These are phyloP conservation scores for Aspergillus funiculosus DNA, from an alignment of 495 filamentous ascomycete species.

Conservation along the genomic window DNA sequence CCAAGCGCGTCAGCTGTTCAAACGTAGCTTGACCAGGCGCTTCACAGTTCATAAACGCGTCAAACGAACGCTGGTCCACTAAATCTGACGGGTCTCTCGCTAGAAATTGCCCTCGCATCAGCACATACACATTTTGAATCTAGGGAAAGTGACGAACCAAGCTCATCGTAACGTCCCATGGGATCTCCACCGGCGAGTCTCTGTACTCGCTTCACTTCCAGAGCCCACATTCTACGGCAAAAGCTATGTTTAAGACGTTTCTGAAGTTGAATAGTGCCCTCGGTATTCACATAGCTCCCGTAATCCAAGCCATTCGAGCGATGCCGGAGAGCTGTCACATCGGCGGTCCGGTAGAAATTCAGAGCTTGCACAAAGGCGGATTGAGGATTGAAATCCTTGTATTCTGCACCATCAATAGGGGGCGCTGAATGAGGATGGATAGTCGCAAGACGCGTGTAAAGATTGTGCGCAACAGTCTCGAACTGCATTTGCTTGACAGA, in stretches of 20 bases:
- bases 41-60: conserved; percentile 46
- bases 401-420: conserved; percentile 36
- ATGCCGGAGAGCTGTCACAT: conserved; percentile 29
- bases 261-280: conserved; percentile 38
- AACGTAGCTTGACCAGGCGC: conserved; percentile 31
- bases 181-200: conserved; percentile 38
- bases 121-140: not conserved
- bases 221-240: conserved; percentile 37
- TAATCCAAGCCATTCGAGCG: conserved; percentile 33
- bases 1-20: conserved; percentile 37
- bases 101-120: conserved; percentile 15
- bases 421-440: conserved; percentile 47
- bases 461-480: conserved; percentile 52
- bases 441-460: conserved; percentile 53
- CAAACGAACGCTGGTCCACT: conserved; percentile 32
- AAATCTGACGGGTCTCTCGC: conserved; percentile 27
- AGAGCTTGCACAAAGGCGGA: conserved; percentile 37
- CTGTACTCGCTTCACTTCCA: conserved; percentile 38
- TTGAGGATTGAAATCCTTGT: conserved; percentile 42
- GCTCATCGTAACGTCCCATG: conserved; percentile 30
- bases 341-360: conserved; percentile 36
- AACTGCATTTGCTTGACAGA: conserved; percentile 58
- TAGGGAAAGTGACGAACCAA: conserved; percentile 26
- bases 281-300: conserved; percentile 36
- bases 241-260: conserved; percentile 35